A percentile compares a stretch with the other conserved stretches of the same genome.
phyloP scores from a whole-genome alignment of 345 rosid species.

The Hevea brasiliensis region DNA sequence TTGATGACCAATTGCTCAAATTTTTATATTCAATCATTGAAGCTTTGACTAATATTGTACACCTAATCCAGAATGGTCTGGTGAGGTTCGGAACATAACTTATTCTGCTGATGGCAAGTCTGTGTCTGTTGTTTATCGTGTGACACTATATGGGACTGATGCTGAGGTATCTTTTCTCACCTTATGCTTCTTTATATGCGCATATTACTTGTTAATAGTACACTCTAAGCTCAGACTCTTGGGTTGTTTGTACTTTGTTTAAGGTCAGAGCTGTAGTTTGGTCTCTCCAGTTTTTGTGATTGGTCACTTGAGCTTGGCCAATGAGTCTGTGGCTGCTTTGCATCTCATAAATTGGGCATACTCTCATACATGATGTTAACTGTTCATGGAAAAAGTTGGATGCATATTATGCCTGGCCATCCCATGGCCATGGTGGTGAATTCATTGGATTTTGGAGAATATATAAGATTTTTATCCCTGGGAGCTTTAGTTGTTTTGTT shows the following conservation, averaged over 20 bases:
- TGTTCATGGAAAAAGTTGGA: no score
- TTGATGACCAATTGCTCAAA: no score
- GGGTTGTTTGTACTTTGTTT: background rate
- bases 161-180: constrained; percentile 61
- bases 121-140: constrained; percentile 78
- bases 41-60: background rate
- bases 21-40: no score
- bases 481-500: background rate
- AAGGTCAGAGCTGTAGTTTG: background rate
- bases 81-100: constrained; percentile 72
- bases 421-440: background rate
- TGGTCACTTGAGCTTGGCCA: background rate
- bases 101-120: constrained; percentile 79
- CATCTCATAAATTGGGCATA: background rate
- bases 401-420: background rate
- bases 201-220: background rate
- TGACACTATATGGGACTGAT: constrained; percentile 78
- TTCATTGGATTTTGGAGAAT: background rate
- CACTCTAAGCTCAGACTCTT: background rate
- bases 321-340: background rate
- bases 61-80: constrained; percentile 69
- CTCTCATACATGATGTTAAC: background rate
- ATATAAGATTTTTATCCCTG: background rate
- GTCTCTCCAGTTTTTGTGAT: background rate
- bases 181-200: background rate